Evolutionary conservation across 352 stramenopile species (phyloP).

Genomic region (Peronosclerospora sorghi): DNA sequence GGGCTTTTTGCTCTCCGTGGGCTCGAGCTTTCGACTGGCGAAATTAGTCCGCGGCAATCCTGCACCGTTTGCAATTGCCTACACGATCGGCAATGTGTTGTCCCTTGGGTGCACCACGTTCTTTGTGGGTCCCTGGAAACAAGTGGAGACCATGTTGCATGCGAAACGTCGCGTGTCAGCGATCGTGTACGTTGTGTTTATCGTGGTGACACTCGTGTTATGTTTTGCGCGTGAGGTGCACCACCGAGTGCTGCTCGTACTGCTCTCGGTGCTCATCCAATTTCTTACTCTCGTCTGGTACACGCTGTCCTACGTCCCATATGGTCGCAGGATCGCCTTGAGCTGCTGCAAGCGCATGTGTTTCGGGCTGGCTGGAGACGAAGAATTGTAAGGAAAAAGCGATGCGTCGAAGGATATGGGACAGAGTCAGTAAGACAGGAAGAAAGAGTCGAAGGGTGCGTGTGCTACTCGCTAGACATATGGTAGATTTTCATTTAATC

Average conservation of each 20-base stretch:
- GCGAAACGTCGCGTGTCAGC: constrained; percentile 60
- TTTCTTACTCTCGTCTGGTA: constrained; percentile 79
- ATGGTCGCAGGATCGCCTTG: constrained; percentile 58
- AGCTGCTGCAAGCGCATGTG: constrained; percentile 61
- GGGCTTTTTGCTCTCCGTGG: constrained; percentile 73
- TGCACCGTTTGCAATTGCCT: constrained; percentile 73
- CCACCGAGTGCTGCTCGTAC: constrained; percentile 54
- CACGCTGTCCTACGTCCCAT: constrained; percentile 82
- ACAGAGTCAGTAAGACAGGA: too few relatives aligned
- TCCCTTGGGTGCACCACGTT: constrained; percentile 76
- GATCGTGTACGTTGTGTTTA: constrained; percentile 67
- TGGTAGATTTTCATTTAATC: constrained; percentile 19
- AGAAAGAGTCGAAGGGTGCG: not conserved
- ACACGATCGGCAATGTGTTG: constrained; percentile 79
- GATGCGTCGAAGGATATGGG: not conserved
- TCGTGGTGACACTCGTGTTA: constrained; percentile 59
- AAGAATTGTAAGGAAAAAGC: constrained; percentile 28
- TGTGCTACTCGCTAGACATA: not conserved
- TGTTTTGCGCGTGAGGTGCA: constrained; percentile 63
- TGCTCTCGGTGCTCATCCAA: constrained; percentile 67
- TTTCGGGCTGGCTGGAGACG: constrained; percentile 31
- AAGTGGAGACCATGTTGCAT: constrained; percentile 78
- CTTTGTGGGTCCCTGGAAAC: constrained; percentile 76
- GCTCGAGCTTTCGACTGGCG: constrained; percentile 67
- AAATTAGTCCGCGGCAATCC: constrained; percentile 69